Base-by-base conservation (phyloP, 1,284 basidiomycete genomes). In the Microbotryomycetes sp. region DNA sequence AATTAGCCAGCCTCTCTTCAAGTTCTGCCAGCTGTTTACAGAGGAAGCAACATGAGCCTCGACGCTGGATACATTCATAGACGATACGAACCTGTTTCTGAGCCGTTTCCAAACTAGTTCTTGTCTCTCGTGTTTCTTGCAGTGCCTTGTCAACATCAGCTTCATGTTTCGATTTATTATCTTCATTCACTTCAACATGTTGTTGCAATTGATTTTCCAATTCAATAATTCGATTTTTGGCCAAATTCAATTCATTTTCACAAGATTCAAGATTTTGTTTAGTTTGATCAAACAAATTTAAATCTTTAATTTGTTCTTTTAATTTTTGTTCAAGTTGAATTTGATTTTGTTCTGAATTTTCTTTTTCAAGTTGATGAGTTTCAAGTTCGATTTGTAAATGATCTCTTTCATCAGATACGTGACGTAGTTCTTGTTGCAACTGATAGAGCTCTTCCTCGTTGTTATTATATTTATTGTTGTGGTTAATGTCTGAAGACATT, bases 11-110 rank as follows among this genome's bases (percentile, higher is more conserved):
- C 1, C 68, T 63, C 55, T 70, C 68, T 45, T 66, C 66, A 22
- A 71, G 51, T 22, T 68, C 70, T n/a, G 61, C 59, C 15, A 71
- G 45, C 66, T 70, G 65, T 22, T 22, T 28, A 49, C 48, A 14
- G n/a, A n/a, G n/a, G n/a, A 22, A 4, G 30, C 55, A 15, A 49
- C 23, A 7, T 16, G n/a, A 19, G 9, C 26, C 31, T 57, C 55
- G n/a, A 49, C 49, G 55, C 26, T 49, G 12, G 6, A 57, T 23
- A 26, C 47, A 26, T 6, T 48, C n/a, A 42, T 12, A 42, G 36
- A 19, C 19, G 12, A 42, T 42, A 19, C 36, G 36, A 9, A 42
- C 36, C 36, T 42, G 36, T 42, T 42, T 42, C 36, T 42, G 9
- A 19, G 36, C 36, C 36, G 36, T 19, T 42, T 42, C 36, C 9